Evolutionary conservation across 2,329 filamentous ascomycete genomes (phyloP), one percentile per base, ranked within the genome.

Genomic region (Trichophaea hybrida): DNA sequence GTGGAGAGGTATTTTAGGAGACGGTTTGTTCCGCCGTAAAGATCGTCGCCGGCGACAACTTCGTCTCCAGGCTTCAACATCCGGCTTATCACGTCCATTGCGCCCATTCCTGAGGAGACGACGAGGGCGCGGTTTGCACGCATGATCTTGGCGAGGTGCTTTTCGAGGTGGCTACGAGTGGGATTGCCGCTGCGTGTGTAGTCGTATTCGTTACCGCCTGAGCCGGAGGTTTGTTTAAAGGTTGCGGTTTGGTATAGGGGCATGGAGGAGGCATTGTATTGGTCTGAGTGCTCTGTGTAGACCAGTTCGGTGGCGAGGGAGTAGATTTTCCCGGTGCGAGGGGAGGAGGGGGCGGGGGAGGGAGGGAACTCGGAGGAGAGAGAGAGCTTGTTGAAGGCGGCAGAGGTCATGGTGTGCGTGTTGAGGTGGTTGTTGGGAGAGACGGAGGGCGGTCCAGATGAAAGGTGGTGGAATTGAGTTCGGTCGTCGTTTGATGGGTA

Each of bases 71-170:
- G 91, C 61, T 86, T 83, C 55, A 98, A 78, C 12, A 97, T 77
- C 57, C 93, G 84, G 13, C 89, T 94, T 67, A 98, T 96, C 65
- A 98, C 91, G 73, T 98, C 93, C 69, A 97, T 77, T 31, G 93
- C 93, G 57, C 89, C 93, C 93, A 98, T 98, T 60, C 93, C 93
- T 0, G 91, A 97, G 57, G 90, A 89, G 49, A 97, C 91, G 53
- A 94, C 91, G 55, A 98, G 80, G 7, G 88, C 88, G 59, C 94
- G 86, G 69, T 83, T 83, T 50, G 93, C 93, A 68, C 88, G 90
- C 94, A 98, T 98, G 72, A 98, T 94, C 80, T 98, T 98, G 70
- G 94, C 93, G 68, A 98, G 78, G 73, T 98, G 93, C 61, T 91
- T 83, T 76, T 98, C 93, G 64, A 98, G 81, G 70, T 98, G 93